These are phyloP conservation scores for Ochetophila trinervis DNA, from an alignment of 306 rosid genomes.

Conservation along the genomic window DNA sequence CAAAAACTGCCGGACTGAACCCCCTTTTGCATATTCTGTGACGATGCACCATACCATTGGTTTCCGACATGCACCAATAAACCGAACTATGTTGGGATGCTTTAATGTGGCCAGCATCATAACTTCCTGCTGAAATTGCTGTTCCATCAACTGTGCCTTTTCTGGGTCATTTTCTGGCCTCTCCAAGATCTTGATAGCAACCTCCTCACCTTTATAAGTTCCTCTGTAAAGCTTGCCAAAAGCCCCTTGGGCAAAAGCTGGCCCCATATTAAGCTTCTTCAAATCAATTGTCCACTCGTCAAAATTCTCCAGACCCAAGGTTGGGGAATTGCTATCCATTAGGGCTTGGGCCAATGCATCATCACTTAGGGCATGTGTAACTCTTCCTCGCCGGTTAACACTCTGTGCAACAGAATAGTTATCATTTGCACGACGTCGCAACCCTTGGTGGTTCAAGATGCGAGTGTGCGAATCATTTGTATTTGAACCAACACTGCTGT, in stretches of 20 bases:
- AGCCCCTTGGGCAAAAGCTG: slow-evolving; percentile 96
- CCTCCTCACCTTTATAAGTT: slow-evolving; percentile 88
- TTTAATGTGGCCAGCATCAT: slow-evolving; percentile 92
- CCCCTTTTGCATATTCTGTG: slow-evolving; percentile 96
- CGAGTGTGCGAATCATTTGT: slow-evolving; percentile 93
- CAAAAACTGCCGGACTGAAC: slow-evolving; percentile 87
- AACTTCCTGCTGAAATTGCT: slow-evolving; percentile 95
- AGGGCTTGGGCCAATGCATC: slow-evolving; percentile 94
- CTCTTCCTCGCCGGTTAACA: slow-evolving; percentile 81
- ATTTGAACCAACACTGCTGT: slow-evolving; percentile 96
- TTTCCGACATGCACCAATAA: slow-evolving; percentile 89
- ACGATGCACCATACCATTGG: slow-evolving; percentile 99
- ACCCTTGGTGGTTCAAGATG: slow-evolving; percentile 88
- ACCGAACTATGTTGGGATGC: slow-evolving; percentile 92
- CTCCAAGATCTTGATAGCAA: slow-evolving; percentile 94
- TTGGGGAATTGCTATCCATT: slow-evolving; percentile 67
- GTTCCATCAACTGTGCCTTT: slow-evolving; percentile 95
- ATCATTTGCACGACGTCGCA: slow-evolving; percentile 71
- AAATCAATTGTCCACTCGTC: slow-evolving; percentile 92
- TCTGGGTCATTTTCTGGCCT: slow-evolving; percentile 88
- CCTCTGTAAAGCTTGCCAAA: slow-evolving; percentile 96
- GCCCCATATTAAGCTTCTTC: slow-evolving; percentile 88
- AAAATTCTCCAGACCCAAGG: slow-evolving; percentile 80
- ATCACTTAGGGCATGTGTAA: slow-evolving; percentile 85
- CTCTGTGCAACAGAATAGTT: slow-evolving; percentile 80